Evolutionary conservation across 2,329 filamentous ascomycete species (phyloP), one percentile per base, ranked within the genome.

Genomic region (Orbilia javanica): DNA sequence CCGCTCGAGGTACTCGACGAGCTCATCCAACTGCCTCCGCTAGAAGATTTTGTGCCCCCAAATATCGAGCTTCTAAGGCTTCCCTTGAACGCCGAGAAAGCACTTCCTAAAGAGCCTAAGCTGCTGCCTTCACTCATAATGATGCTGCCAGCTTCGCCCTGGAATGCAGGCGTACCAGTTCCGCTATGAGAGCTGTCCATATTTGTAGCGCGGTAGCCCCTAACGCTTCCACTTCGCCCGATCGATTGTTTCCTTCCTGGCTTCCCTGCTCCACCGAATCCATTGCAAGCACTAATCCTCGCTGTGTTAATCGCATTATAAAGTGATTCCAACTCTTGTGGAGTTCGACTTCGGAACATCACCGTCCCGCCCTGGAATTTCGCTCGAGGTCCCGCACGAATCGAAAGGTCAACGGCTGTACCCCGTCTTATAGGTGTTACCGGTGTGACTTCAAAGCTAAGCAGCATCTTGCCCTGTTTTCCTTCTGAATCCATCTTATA

Each of bases 361-460:
- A 97, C 75, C 5, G 64, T 69, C 10, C 86, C 87, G 34, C 87
- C 87, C 13, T 90, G 91, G 63, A 91, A 94, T 79, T 92, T 89
- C 36, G 87, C 83, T 5, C 92, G 92, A 27, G 94, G 92, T 0
- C 93, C 93, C 5, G 95, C 97, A 62, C 94, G 92, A 80, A 99
- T 93, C 80, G 96, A 96, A 67, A 99, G 93, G 83, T 99, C 96
- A 34, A 99, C 89, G 2, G 92, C 93, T 22, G 94, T 99, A 81
- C 94, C 96, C 82, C 95, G 92, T 79, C 95, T 90, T 79, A 98
- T 90, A 80, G 94, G 92, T 6, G 98, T 95, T 42, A 97, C 87
- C 0, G 96, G 96, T 0, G 95, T 98, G 48, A 99, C 89, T 82
- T 97, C 93, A 36, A 97, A 88, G 4, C 91, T 92, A 50, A 91